Evolutionary conservation across 306 rosid genomes (phyloP).

Genomic region (Citrullus mucosospermus): DNA sequence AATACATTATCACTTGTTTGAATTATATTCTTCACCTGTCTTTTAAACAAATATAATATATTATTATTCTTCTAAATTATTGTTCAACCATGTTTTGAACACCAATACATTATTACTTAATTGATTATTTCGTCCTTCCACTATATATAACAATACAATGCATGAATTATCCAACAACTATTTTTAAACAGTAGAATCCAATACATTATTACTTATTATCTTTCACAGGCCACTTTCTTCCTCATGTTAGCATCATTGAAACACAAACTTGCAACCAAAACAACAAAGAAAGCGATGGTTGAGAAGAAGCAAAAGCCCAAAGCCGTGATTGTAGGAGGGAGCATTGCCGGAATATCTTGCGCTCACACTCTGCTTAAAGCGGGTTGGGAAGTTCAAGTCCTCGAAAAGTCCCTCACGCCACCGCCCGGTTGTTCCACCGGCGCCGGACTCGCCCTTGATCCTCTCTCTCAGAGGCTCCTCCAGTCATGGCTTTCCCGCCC

Average conservation of each 20-base stretch:
- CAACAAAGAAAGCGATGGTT: neutral
- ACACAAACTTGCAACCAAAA: neutral
- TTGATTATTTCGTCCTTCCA: too few relatives aligned
- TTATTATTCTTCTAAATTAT: too few relatives aligned
- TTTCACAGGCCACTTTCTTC: neutral
- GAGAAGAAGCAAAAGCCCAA: slow-evolving; percentile 15
- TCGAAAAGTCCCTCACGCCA: slow-evolving; percentile 48
- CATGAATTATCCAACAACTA: too few relatives aligned
- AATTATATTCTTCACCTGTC: too few relatives aligned
- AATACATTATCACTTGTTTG: too few relatives aligned
- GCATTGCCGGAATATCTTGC: slow-evolving; percentile 60
- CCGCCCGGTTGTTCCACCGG: slow-evolving; percentile 64
- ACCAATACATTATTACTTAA: too few relatives aligned
- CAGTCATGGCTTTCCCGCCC: slow-evolving; percentile 46
- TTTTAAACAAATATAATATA: too few relatives aligned
- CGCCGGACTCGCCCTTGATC: slow-evolving; percentile 75
- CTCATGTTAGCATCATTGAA: too few relatives aligned
- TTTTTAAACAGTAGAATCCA: too few relatives aligned
- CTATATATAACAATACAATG: too few relatives aligned
- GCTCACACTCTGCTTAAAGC: slow-evolving; percentile 50
- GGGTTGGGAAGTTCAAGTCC: slow-evolving; percentile 61
- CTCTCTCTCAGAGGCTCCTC: slow-evolving; percentile 42
- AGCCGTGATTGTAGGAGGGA: slow-evolving; percentile 68
- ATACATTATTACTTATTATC: too few relatives aligned
- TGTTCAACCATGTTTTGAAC: too few relatives aligned